These are phyloP conservation scores for Penicillium herquei DNA, from an alignment of 495 filamentous ascomycete species.

Conservation along the genomic window DNA sequence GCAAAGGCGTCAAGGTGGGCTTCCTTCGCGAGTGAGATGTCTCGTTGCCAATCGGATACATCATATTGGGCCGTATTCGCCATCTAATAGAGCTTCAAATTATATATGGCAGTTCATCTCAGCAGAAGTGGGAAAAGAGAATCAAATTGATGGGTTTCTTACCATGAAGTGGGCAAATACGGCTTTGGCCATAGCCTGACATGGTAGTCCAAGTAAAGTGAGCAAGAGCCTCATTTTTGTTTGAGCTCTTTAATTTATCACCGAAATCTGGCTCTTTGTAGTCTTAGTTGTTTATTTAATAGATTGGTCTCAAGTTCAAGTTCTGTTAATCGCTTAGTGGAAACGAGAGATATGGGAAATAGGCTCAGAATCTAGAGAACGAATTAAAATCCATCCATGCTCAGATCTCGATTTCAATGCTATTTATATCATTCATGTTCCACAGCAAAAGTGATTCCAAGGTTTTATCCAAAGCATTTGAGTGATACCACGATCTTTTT, in stretches of 20 bases:
- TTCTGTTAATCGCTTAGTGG: too few species aligned
- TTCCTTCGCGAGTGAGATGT: conserved; percentile 58
- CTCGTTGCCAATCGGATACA: conserved; percentile 50
- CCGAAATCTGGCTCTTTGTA: too few species aligned
- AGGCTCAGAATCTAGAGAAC: neutral
- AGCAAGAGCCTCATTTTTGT: neutral
- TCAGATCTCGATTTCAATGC: neutral
- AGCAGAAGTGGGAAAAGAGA: neutral
- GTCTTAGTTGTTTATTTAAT: too few species aligned
- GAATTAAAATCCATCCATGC: neutral
- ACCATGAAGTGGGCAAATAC: conserved; percentile 42
- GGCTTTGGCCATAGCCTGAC: conserved; percentile 15
- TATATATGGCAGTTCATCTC: neutral
- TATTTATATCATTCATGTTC: neutral
- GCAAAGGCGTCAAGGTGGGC: conserved; percentile 73
- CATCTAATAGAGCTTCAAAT: conserved; percentile 11
- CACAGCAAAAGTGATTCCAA: neutral
- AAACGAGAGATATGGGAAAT: neutral
- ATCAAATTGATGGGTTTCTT: neutral
- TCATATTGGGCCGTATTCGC: conserved; percentile 30
- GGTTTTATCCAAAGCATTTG: too few species aligned
- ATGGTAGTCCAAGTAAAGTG: neutral
- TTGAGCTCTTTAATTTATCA: neutral
- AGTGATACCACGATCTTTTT: too few species aligned
- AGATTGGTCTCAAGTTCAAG: too few species aligned